Evolutionary conservation across 179 eudicot genomes (phyloP).

Genomic region (Beta corolliflora): DNA sequence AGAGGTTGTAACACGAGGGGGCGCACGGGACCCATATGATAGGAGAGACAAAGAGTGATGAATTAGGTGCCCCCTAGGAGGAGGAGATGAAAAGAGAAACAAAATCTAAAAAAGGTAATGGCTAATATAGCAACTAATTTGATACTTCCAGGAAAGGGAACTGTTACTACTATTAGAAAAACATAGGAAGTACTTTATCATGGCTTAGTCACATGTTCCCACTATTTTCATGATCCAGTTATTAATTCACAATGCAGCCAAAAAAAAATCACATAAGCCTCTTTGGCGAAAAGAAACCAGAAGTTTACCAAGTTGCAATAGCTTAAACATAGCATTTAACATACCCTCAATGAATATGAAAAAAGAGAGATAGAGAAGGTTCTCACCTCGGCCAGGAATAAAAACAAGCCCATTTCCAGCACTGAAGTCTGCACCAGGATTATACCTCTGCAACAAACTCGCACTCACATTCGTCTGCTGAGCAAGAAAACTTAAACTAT

Average conservation of each 20-base stretch:
- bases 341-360: neutral
- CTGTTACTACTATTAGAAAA: too few relatives aligned
- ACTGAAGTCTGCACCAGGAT: constrained; percentile 43
- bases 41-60: too few relatives aligned
- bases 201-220: neutral
- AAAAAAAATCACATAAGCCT: neutral
- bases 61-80: too few relatives aligned
- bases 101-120: too few relatives aligned
- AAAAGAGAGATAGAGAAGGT: neutral
- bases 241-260: neutral
- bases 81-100: too few relatives aligned
- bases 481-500: constrained; percentile 42
- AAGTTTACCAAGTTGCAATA: neutral
- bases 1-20: too few relatives aligned
- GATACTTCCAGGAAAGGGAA: too few relatives aligned
- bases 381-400: constrained; percentile 66
- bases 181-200: neutral
- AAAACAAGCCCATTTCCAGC: constrained; percentile 53
- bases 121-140: too few relatives aligned
- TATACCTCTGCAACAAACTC: constrained; percentile 50
- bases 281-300: neutral
- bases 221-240: neutral
- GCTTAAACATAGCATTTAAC: constrained; percentile 3
- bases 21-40: too few relatives aligned
- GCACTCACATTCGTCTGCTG: constrained; percentile 33